phyloP scores from a whole-genome alignment of 495 filamentous ascomycete genomes.

The Podospora tetraspora region DNA sequence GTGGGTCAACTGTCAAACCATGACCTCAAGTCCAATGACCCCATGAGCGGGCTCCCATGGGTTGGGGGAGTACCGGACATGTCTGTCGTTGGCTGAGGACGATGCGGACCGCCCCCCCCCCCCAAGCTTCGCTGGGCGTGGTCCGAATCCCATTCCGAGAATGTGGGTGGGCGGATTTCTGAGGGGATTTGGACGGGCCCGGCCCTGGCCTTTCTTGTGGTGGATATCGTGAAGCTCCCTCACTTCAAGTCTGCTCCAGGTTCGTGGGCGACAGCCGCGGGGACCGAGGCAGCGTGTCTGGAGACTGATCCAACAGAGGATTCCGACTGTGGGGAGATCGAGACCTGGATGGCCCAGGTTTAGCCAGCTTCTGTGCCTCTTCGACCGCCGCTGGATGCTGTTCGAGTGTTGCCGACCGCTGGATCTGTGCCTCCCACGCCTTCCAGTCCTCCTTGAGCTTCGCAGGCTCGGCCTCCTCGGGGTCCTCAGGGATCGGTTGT shows the following conservation, averaged over 20 bases:
- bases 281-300: slow-evolving; percentile 1
- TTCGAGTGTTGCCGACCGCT: slow-evolving; percentile 25
- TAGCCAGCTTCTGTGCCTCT: slow-evolving; percentile 20
- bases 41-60: background rate
- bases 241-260: background rate
- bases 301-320: background rate
- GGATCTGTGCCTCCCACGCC: slow-evolving; percentile 26
- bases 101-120: background rate
- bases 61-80: background rate
- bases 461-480: slow-evolving; percentile 6
- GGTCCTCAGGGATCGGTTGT: background rate
- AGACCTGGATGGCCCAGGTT: slow-evolving; percentile 27
- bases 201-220: background rate
- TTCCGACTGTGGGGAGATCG: slow-evolving; percentile 22
- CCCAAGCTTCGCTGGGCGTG: background rate
- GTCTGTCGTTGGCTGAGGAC: background rate
- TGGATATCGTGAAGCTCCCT: background rate
- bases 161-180: background rate
- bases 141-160: background rate
- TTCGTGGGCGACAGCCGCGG: background rate
- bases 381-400: slow-evolving; percentile 21
- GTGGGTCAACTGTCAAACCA: background rate
- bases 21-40: background rate
- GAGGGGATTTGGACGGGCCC: background rate
- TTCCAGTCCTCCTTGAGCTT: slow-evolving; percentile 30